Evolutionary conservation across 768 basidiomycete species (phyloP), one percentile per base, ranked within the genome.

Genomic region (Royoungia palumana): DNA sequence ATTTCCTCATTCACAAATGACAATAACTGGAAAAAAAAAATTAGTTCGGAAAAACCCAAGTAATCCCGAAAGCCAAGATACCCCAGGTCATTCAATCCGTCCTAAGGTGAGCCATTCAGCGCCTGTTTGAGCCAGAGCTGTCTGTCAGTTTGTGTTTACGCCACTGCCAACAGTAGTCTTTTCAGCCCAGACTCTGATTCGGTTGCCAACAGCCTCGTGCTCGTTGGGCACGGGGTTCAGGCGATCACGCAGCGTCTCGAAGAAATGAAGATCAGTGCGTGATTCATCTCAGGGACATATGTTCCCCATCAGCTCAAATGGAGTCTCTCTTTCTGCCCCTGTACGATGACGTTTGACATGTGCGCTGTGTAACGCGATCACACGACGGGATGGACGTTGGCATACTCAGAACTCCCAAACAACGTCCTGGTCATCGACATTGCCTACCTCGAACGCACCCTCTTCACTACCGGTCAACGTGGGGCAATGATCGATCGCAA

Each of bases 241-340:
- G 75, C 74, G 3, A 77, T 83, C 54, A 66, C 90, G 13, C 71
- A 77, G 35, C 75, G 81, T 16, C 71, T 91, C 32, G 84, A 87
- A 44, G 87, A 89, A 40, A 83, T 90, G 79, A 83, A 81, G 68
- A 87, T 90, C 60, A 85, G 89, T 90, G 60, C 60, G 86, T 66
- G 20, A 20, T 9, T 44, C 27, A 9, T 32, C 32, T 32, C 32
- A 14, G 1, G 6, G 14, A 16, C 14, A 14, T 14, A 6, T 32
- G 32, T 32, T 30, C 30, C 13, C 14, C 6, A 7, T 32, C 13
- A 2, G 7, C 32, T 32, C 32, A 14, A 30, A 28, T 43, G n/a
- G 28, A 35, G 17, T 5, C 13, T 3, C 32, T 32, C 4, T 11
- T 16, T 32, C 17, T 16, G 25, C 22, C 20, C 16, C 35, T 19